These are phyloP conservation scores for Cocos nucifera DNA, from an alignment of 176 grass and related monocot genomes.

Conservation along the genomic window DNA sequence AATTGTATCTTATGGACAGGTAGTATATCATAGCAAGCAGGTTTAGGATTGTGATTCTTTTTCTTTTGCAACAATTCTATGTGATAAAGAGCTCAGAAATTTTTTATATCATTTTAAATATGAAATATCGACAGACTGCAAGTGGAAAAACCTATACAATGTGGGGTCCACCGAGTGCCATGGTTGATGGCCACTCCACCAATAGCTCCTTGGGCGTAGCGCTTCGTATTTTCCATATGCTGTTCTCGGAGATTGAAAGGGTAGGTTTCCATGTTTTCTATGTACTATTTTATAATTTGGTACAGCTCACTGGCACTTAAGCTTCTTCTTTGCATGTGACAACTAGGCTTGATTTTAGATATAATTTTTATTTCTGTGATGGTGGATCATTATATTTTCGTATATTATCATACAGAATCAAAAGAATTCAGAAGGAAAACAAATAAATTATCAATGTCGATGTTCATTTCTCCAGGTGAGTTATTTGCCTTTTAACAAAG, in stretches of 20 bases:
- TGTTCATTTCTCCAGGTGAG: slow-evolving; percentile 90
- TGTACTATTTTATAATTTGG: not conserved
- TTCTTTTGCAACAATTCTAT: not conserved
- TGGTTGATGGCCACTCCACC: slow-evolving; percentile 44
- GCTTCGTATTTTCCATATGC: slow-evolving; percentile 73
- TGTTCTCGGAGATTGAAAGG: slow-evolving; percentile 64
- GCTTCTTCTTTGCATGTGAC: too few relatives aligned
- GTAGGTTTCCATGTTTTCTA: slow-evolving; percentile 26
- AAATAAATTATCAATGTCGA: slow-evolving; percentile 68
- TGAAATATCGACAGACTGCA: slow-evolving; percentile 40
- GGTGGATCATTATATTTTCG: not conserved
- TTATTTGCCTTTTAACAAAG: slow-evolving; percentile 3
- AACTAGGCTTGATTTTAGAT: not conserved
- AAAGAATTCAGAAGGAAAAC: slow-evolving; percentile 49
- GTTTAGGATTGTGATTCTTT: not conserved
- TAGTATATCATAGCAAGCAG: slow-evolving; percentile 4
- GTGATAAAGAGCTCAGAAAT: not conserved
- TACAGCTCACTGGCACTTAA: too few relatives aligned
- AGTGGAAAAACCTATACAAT: slow-evolving; percentile 96
- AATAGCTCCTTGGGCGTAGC: slow-evolving; percentile 42
- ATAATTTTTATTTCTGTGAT: too few relatives aligned
- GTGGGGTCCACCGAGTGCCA: slow-evolving; percentile 77
- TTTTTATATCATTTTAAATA: slow-evolving; percentile 6
- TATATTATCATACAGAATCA: slow-evolving; percentile 35
- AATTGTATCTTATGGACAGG: slow-evolving; percentile 86